phyloP scores from a whole-genome alignment of 768 basidiomycete species.

The Agaricus blazei region DNA sequence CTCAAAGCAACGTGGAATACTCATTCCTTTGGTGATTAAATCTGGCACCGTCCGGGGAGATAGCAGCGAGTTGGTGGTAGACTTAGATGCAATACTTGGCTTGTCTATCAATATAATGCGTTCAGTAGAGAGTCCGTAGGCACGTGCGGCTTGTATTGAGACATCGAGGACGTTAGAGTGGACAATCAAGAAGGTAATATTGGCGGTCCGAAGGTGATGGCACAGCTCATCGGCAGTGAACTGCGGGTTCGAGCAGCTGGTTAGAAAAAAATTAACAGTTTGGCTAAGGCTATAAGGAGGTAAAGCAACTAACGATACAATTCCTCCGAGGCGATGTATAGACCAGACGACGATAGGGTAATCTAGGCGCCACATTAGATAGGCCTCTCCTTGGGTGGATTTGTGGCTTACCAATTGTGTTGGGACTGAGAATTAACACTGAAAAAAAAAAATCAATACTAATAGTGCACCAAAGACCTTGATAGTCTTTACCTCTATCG shows the following conservation, averaged over 20 bases:
- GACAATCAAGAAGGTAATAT: conserved; percentile 36
- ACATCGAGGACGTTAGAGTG: conserved; percentile 41
- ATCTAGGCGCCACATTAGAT: conserved; percentile 20
- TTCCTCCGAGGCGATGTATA: conserved; percentile 42
- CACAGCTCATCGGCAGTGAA: conserved; percentile 48
- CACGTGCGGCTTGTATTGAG: conserved; percentile 36
- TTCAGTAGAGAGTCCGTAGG: conserved; percentile 31
- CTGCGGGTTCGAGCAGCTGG: conserved; percentile 49
- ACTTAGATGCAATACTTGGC: background rate
- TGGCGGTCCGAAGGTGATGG: conserved; percentile 42
- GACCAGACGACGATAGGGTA: conserved; percentile 48
- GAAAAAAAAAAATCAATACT: background rate
- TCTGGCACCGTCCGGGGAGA: conserved; percentile 16
- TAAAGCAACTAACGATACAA: conserved; percentile 39
- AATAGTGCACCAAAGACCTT: background rate
- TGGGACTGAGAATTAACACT: conserved; percentile 52
- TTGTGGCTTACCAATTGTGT: conserved; percentile 40
- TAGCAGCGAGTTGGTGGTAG: conserved; percentile 7
- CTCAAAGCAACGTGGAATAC: conserved; percentile 23
- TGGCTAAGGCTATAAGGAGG: background rate
- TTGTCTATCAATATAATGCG: conserved; percentile 44
- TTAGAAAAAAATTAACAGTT: conserved; percentile 6
- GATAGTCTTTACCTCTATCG: conserved; percentile 15
- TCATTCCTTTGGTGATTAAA: conserved; percentile 21
- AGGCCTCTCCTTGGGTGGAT: background rate